Percentiles rank a stretch among this genome's conserved stretches.
These are phyloP conservation scores for Penicillium sp. DNA, from an alignment of 2,329 filamentous ascomycete species.

Conservation along the genomic window DNA sequence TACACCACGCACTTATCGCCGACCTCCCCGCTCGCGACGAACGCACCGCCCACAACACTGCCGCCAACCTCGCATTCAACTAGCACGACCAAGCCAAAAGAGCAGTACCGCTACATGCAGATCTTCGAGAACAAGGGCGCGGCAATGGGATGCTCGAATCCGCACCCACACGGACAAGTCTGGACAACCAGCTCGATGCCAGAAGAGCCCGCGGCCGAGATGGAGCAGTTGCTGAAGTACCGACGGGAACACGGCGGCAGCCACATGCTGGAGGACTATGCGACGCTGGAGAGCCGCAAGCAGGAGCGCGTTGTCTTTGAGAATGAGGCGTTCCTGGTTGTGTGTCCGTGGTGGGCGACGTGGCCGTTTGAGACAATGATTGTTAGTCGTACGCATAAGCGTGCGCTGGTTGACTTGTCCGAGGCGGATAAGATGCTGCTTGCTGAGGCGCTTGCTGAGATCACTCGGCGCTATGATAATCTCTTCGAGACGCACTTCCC, in stretches of 20 bases:
- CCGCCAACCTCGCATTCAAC: slow-evolving; percentile 47
- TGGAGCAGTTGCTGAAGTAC: slow-evolving; percentile 76
- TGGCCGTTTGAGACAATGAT: slow-evolving; percentile 98
- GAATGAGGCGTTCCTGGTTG: slow-evolving; percentile 76
- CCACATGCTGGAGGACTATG: slow-evolving; percentile 83
- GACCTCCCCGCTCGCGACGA: slow-evolving; percentile 58
- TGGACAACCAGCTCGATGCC: slow-evolving; percentile 92
- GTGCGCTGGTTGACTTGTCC: slow-evolving; percentile 77
- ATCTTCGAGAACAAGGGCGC: slow-evolving; percentile 99
- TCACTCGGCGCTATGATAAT: slow-evolving; percentile 91
- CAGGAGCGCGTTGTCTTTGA: slow-evolving; percentile 82
- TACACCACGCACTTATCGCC: slow-evolving; percentile 78
- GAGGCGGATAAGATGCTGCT: slow-evolving; percentile 67
- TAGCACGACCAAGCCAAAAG: slow-evolving; percentile 53
- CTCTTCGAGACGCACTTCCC: slow-evolving; percentile 95
- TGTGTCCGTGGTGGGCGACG: slow-evolving; percentile 96
- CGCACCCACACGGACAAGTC: slow-evolving; percentile 92
- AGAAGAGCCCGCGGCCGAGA: slow-evolving; percentile 79
- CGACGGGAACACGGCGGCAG: slow-evolving; percentile 65
- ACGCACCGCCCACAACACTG: slow-evolving; percentile 46
- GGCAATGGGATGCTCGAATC: slow-evolving; percentile 98
- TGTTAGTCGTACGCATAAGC: slow-evolving; percentile 76
- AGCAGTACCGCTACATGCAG: slow-evolving; percentile 94
- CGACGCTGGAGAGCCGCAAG: slow-evolving; percentile 74
- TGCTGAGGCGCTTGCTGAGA: slow-evolving; percentile 80